A percentile compares a stretch with the other conserved stretches of the same genome.
These are phyloP conservation scores for Helichrysum umbraculigerum DNA, from an alignment of 129 eudicot genomes.

Conservation along the genomic window DNA sequence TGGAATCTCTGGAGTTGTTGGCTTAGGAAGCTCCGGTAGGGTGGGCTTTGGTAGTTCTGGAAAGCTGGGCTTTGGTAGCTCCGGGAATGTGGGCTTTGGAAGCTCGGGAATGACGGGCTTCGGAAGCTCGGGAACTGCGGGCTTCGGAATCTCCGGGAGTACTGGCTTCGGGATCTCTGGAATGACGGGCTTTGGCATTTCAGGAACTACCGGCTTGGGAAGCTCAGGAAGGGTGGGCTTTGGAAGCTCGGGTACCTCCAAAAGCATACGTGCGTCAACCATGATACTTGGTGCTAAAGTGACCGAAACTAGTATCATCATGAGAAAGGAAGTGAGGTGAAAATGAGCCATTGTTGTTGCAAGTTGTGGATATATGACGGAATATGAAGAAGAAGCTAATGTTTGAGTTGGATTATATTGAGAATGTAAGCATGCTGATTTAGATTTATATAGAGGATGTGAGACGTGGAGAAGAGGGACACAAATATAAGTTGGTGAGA, in stretches of 20 bases:
- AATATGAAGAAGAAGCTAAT: not conserved
- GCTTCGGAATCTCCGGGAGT: conserved; percentile 9
- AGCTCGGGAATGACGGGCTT: conserved; percentile 15
- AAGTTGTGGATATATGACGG: not conserved
- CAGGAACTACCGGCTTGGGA: conserved; percentile 11
- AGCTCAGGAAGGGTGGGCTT: conserved; percentile 8
- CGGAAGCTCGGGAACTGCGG: conserved; percentile 7
- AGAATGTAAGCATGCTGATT: not conserved
- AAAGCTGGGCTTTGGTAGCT: conserved; percentile 10
- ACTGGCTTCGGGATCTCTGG: conserved; percentile 23
- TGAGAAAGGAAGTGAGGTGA: not conserved
- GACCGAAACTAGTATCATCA: conserved; percentile 19
- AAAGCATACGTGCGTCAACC: conserved; percentile 21
- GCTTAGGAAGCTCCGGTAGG: not conserved
- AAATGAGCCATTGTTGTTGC: conserved; percentile 19
- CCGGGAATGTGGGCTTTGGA: conserved; percentile 17
- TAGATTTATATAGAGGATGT: conserved; percentile 24
- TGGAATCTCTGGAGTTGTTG: conserved; percentile 10
- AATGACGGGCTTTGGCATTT: conserved; percentile 7
- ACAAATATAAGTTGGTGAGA: conserved; percentile 24
- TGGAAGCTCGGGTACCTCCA: conserved; percentile 29
- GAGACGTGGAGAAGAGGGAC: not conserved
- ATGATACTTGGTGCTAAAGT: conserved; percentile 14
- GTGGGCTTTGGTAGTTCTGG: conserved; percentile 22
- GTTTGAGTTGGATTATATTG: conserved; percentile 9